phyloP scores from a whole-genome alignment of 2,329 filamentous ascomycete species.

The Sclerotinia nivalis region DNA sequence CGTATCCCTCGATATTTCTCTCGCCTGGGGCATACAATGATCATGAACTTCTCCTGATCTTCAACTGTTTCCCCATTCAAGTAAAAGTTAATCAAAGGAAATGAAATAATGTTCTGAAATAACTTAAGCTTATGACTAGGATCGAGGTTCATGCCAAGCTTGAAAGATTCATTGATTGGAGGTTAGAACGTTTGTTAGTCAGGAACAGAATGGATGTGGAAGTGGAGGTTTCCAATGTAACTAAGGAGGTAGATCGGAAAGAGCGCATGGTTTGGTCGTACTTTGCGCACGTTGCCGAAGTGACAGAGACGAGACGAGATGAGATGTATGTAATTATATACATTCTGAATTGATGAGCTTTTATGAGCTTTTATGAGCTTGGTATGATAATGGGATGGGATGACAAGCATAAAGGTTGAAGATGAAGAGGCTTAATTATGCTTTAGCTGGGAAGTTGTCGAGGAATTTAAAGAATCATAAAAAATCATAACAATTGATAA shows the following conservation, averaged over 20 bases:
- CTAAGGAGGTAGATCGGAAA: not conserved
- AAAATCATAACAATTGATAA: too few relatives aligned
- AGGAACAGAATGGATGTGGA: not conserved
- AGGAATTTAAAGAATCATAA: too few relatives aligned
- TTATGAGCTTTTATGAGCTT: not conserved
- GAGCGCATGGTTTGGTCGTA: constrained; percentile 5
- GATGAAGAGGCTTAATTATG: too few relatives aligned
- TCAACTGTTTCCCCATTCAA: not conserved
- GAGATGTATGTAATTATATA: not conserved
- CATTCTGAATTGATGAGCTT: too few relatives aligned
- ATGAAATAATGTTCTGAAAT: constrained; percentile 1
- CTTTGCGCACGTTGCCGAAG: constrained; percentile 6
- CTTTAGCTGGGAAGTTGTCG: too few relatives aligned
- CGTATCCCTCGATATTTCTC: not conserved
- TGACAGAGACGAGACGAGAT: not conserved
- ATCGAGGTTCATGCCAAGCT: constrained; percentile 3
- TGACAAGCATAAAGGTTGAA: not conserved
- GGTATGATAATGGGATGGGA: not conserved
- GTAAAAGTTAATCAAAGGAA: constrained; percentile 1
- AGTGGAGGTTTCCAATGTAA: not conserved
- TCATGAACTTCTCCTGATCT: constrained; percentile 5
- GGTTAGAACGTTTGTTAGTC: not conserved
- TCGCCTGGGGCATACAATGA: not conserved
- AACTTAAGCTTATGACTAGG: not conserved
- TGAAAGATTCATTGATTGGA: constrained; percentile 2